Conservation (phyloP, 2,329 filamentous ascomycete species). For the Colletotrichum sojae region DNA sequence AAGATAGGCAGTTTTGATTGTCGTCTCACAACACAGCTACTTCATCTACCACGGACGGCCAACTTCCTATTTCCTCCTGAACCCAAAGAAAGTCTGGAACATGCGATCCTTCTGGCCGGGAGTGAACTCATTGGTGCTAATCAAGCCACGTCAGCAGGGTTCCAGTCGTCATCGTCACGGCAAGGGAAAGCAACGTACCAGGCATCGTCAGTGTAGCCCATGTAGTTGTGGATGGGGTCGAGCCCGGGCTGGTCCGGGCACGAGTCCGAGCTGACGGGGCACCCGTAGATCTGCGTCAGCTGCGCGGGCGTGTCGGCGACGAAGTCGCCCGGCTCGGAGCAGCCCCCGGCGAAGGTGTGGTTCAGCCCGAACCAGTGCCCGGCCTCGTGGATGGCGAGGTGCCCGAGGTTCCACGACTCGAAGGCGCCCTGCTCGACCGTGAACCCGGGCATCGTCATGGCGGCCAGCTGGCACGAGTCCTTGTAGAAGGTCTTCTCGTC, state of each 20-base stretch:
- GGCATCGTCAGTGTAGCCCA: slow-evolving; percentile 53
- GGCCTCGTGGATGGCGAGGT: slow-evolving; percentile 53
- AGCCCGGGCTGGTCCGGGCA: slow-evolving; percentile 43
- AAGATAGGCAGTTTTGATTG: no score
- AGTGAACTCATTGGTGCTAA: slow-evolving; percentile 54
- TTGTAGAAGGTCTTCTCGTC: slow-evolving; percentile 18
- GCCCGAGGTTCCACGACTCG: slow-evolving; percentile 43
- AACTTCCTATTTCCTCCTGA: slow-evolving; percentile 40
- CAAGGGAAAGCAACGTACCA: slow-evolving; percentile 20
- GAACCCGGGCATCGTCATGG: slow-evolving; percentile 38
- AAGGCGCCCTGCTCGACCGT: slow-evolving; percentile 30
- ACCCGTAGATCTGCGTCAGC: slow-evolving; percentile 42
- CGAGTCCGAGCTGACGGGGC: slow-evolving; percentile 41
- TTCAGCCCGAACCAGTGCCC: slow-evolving; percentile 62
- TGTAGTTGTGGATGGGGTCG: slow-evolving; percentile 46
- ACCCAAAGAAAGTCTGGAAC: slow-evolving; percentile 36
- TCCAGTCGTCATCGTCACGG: no score
- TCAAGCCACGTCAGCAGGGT: not conserved
- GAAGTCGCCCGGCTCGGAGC: slow-evolving; percentile 50
- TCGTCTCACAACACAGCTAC: no score
- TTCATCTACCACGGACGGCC: no score
- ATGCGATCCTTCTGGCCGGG: slow-evolving; percentile 58
- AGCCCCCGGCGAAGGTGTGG: slow-evolving; percentile 58
- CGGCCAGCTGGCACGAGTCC: slow-evolving; percentile 35
- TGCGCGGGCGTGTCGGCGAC: slow-evolving; percentile 56